Base-by-base conservation (phyloP, 1,284 basidiomycete species). In the Microbotryum intermedium region DNA sequence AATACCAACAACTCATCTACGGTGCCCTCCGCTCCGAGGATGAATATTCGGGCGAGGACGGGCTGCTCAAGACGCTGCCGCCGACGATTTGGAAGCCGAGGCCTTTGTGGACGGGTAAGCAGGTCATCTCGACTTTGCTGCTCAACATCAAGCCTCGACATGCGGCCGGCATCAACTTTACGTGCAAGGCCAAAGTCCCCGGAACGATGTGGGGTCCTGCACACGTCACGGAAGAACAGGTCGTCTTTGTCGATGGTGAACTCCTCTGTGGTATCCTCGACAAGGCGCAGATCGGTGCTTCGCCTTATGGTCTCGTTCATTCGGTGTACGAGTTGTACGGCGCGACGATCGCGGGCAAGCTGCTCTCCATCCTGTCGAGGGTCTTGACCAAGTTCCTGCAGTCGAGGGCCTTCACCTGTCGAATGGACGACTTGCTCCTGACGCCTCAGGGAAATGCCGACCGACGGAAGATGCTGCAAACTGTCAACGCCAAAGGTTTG, bases 291-390 rank as follows among this genome's bases (percentile, higher is more conserved):
- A 95, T 97, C 73, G 95, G 95, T 73, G 94, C 95, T 21, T 87
- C 89, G 0, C 88, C 95, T 8, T 98, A 88, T 73, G 95, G 95
- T 76, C 82, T 98, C 47, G 90, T 98, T 20, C 95, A 99, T 75
- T 95, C 95, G 1, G 87, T 95, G n/a, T 92, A 94, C 76, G 95
- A 99, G 73, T 79, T 99, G n/a, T 98, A 97, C 74, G 94, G 95
- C 6, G 80, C 93, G 13, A 86, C 88, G 64, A 79, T 84, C 21
- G 94, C 95, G 10, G 95, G 93, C 57, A 86, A 86, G 71, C 82
- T 99, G 10, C 84, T 99, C 43, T 91, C 92, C 58, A 86, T 97
- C 64, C 82, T 98, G 62, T 90, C 89, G 73, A 84, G 95, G 56
- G 79, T 97, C 50, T 91, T 99, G 76, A 97, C 95, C 57, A 97